Evolutionary conservation across 2,329 filamentous ascomycete species (phyloP).

Genomic region (Colletotrichum limetticola): DNA sequence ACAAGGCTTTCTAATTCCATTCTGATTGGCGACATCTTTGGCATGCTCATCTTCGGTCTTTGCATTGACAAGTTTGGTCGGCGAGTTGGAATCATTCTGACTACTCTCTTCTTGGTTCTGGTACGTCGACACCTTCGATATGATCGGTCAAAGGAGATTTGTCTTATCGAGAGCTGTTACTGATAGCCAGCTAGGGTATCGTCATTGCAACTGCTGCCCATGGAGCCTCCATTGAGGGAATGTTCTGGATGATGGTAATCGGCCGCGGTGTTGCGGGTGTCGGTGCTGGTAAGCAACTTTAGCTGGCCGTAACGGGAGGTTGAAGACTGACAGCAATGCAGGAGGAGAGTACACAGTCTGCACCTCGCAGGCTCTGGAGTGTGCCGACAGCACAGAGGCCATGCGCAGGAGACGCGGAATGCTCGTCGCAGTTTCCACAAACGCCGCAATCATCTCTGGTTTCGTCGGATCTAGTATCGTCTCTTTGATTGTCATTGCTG

Average conservation of each 20-base stretch:
- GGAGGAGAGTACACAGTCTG: slow-evolving; percentile 45
- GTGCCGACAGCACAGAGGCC: slow-evolving; percentile 40
- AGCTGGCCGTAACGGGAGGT: too few species aligned
- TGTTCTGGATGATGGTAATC: slow-evolving; percentile 63
- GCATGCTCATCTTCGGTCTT: slow-evolving; percentile 52
- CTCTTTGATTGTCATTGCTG: slow-evolving; percentile 56
- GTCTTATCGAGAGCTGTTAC: neutral
- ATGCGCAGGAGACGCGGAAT: slow-evolving; percentile 43
- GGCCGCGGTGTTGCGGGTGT: slow-evolving; percentile 59
- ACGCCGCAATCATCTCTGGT: slow-evolving; percentile 48
- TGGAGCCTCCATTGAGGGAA: slow-evolving; percentile 53
- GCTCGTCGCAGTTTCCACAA: slow-evolving; percentile 52
- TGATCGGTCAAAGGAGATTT: too few species aligned
- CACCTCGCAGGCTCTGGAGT: slow-evolving; percentile 42
- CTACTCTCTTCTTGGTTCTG: slow-evolving; percentile 57
- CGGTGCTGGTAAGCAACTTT: slow-evolving; percentile 48
- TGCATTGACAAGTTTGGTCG: slow-evolving; percentile 58
- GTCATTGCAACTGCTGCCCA: slow-evolving; percentile 56
- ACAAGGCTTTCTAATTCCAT: slow-evolving; percentile 52
- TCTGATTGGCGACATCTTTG: slow-evolving; percentile 53
- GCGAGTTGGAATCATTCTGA: slow-evolving; percentile 55
- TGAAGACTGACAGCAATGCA: neutral
- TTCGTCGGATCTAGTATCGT: slow-evolving; percentile 54
- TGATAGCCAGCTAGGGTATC: slow-evolving; percentile 42
- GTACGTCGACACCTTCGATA: neutral